Evolutionary conservation across 1,284 basidiomycete species (phyloP).

Genomic region (Fereydounia khargensis): DNA sequence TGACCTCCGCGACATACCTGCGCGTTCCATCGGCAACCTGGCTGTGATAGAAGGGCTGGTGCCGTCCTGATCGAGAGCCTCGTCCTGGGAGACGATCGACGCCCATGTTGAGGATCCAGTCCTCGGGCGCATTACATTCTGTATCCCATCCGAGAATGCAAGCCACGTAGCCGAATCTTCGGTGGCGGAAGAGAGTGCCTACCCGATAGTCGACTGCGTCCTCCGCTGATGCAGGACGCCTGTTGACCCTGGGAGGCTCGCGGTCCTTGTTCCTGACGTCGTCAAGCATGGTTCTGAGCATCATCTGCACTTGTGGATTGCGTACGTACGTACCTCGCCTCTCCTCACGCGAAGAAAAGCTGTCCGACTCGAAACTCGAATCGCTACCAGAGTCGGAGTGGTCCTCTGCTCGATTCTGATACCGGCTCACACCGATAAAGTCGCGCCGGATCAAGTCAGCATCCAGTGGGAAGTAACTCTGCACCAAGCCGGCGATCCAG

Average conservation of each 20-base stretch:
- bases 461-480: constrained; percentile 24
- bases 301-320: constrained; percentile 3
- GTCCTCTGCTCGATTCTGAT: constrained; percentile 1
- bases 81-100: constrained; percentile 19
- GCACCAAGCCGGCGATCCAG: constrained; percentile 22
- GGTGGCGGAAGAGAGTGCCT: constrained; percentile 37
- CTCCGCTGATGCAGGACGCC: constrained; percentile 1
- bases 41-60: constrained; percentile 29
- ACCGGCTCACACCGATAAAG: constrained; percentile 7
- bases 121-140: constrained; percentile 22
- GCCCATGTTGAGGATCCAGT: constrained; percentile 41
- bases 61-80: constrained; percentile 7
- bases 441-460: constrained; percentile 17
- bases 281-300: constrained; percentile 14
- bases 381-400: constrained; percentile 13
- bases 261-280: constrained; percentile 10
- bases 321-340: neutral
- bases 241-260: constrained; percentile 6
- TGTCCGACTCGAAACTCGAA: constrained; percentile 12
- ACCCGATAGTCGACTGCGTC: constrained; percentile 12
- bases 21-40: constrained; percentile 14
- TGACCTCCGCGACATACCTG: constrained; percentile 30
- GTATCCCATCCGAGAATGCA: constrained; percentile 29
- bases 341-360: constrained; percentile 3
- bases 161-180: constrained; percentile 33